Base-by-base conservation (phyloP, 495 filamentous ascomycete genomes). In the Hyphodiscus hymeniophilus region DNA sequence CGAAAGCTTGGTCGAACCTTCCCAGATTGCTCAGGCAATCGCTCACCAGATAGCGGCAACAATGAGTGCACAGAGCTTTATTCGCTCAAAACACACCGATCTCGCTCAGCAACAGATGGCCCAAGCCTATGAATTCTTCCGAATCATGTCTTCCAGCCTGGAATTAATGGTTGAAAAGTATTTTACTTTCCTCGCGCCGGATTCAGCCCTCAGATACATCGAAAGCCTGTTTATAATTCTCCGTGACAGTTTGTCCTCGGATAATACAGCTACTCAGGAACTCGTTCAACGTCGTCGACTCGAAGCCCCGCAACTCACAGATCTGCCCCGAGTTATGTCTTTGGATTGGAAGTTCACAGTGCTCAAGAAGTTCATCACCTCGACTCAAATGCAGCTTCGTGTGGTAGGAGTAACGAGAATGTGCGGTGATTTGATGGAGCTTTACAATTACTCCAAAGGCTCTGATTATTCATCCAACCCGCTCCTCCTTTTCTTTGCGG, bases 381-480 rank as follows among this genome's bases (percentile, higher is more conserved):
- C 83, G 12, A 79, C 86, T n/a, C 82, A 86, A 47, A 94, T 96
- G 89, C 88, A 94, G 58, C 73, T 94, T 22, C 78, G 89, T 38
- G 85, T 91, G 10, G 65, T 77, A 48, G 85, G 85, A 23, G 77
- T 88, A 17, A 75, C 77, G 26, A 65, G 62, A 15, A 84, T 96
- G 79, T 81, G 84, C 56, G 57, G 47, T n/a, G 83, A 89, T 33
- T 69, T 96, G 17, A 73, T 92, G 7, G 43, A 50, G 1, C 61
- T 85, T 21, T 89, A 76, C 69, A 66, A 71, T 13, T 73, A 76
- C 16, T 55, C 51, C 12, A 71, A 79, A 18, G 45, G 47, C 0
- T 52, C 63, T 24, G 60, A 67, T 7, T 31, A 48, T 3, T 54
- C 59, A 28, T 60, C 68, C 5, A 68, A 75, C 51, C 72, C 79